Base-by-base conservation (phyloP, 2,329 filamentous ascomycete species). In the Colletotrichum musae region DNA sequence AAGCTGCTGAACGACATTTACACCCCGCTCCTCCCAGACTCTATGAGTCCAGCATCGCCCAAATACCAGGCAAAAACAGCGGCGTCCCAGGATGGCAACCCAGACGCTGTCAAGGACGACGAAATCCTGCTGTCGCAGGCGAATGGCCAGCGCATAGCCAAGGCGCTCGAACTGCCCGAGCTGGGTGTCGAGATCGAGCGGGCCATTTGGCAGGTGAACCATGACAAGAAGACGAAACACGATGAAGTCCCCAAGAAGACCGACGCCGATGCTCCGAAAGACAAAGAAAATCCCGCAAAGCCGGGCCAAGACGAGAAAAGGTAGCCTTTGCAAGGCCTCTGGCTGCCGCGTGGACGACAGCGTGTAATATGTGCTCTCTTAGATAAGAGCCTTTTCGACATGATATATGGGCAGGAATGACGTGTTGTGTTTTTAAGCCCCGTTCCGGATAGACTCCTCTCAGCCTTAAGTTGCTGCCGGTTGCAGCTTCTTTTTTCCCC, bases 1-100 rank as follows among this genome's bases (percentile, higher is more conserved):
- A 82, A 87, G 15, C 83, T 88, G 6, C 86, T 99, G 54, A 93
- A 97, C 77, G 83, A 89, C 58, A 84, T 97, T 58, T 99, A 98
- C 78, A 62, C 73, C n/a, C 73, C 76, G 5, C 71, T 89, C 73
- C 69, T 82, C 13, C 70, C 73, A 16, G 77, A 75, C 72, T 77
- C 74, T 63, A 77, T 80, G 72, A 76, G 76, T 12, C 72, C 73
- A 83, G 28, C 75, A 82, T 51, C 76, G 79, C 68, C 68, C 13
- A 59, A 54, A 50, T 52, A 64, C 16, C 56, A 58, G 21, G 45
- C 36, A 15, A 48, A 48, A 21, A 28, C 51, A 5, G 36, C 45
- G n/a, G 48, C 63, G 4, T 50, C 79, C 77, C 71, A 77, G 78
- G 16, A 63, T 39, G 60, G 56, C 53, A 56, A 62, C 52, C 51